These are phyloP conservation scores for Candida bentonensis DNA, from an alignment of 805 yeast species.

Conservation along the genomic window DNA sequence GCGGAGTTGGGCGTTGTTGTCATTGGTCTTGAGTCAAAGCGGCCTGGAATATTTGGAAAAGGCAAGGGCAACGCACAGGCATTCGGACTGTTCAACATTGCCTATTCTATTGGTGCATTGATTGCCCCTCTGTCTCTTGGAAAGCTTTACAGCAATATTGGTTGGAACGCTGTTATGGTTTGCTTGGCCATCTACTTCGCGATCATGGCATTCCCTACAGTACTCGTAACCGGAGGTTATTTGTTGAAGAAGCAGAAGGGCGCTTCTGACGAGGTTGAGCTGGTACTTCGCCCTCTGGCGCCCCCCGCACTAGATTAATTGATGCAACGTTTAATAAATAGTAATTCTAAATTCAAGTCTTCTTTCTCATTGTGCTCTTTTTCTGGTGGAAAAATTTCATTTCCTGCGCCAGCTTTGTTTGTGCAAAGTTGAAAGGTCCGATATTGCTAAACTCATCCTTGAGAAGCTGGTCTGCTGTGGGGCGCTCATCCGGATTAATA, in stretches of 20 bases:
- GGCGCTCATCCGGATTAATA: slow-evolving; percentile 69
- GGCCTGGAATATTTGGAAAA: slow-evolving; percentile 19
- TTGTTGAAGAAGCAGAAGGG: neutral
- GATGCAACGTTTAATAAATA: neutral
- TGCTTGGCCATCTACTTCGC: neutral
- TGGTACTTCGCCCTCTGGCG: too few relatives aligned
- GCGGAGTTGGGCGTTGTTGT: slow-evolving; percentile 17
- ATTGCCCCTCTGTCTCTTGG: slow-evolving; percentile 8
- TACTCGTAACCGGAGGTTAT: neutral
- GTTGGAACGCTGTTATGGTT: neutral
- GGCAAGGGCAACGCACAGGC: slow-evolving; percentile 22
- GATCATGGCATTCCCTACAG: neutral
- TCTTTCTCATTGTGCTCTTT: neutral
- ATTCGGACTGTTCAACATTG: slow-evolving; percentile 21
- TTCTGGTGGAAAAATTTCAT: slow-evolving; percentile 23
- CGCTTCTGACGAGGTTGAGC: neutral
- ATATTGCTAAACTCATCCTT: slow-evolving; percentile 37
- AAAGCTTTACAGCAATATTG: neutral
- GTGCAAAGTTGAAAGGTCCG: slow-evolving; percentile 32
- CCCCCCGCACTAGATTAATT: too few relatives aligned
- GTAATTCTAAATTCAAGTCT: neutral
- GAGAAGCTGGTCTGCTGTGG: slow-evolving; percentile 62
- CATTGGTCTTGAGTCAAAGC: slow-evolving; percentile 10
- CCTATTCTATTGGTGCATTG: slow-evolving; percentile 20
- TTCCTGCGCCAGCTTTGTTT: slow-evolving; percentile 41